phyloP scores from a whole-genome alignment of 2,329 filamentous ascomycete species.

The Aspergillus hiratsukae region DNA sequence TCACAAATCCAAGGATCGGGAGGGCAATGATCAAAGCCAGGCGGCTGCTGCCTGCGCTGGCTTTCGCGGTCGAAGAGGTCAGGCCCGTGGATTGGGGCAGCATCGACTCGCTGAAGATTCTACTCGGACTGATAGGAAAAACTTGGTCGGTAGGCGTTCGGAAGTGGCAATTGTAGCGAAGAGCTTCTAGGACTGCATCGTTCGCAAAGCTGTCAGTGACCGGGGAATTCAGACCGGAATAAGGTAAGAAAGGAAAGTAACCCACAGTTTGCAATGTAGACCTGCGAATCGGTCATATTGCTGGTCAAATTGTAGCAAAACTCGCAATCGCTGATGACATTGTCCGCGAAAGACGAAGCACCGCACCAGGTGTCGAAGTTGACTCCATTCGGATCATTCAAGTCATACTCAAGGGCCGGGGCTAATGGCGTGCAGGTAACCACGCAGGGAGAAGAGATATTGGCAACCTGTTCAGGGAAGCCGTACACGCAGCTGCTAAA shows the following conservation, averaged over 20 bases:
- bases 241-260: constrained; percentile 3
- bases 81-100: constrained; percentile 32
- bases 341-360: constrained; percentile 36
- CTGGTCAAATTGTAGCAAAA: constrained; percentile 41
- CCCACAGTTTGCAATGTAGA: constrained; percentile 43
- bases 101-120: constrained; percentile 39
- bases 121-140: constrained; percentile 37
- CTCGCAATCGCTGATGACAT: constrained; percentile 38
- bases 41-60: constrained; percentile 20
- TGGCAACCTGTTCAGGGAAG: constrained; percentile 31
- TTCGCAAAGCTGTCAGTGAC: background rate
- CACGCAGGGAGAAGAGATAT: constrained; percentile 42
- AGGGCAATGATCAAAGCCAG: constrained; percentile 41
- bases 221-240: background rate
- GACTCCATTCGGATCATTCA: constrained; percentile 23
- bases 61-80: constrained; percentile 10
- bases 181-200: constrained; percentile 39
- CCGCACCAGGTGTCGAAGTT: constrained; percentile 38
- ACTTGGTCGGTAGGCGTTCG: constrained; percentile 28
- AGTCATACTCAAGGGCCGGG: constrained; percentile 27
- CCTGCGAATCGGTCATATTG: constrained; percentile 35
- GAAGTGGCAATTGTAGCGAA: constrained; percentile 44
- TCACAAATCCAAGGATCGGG: constrained; percentile 40
- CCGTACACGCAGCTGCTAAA: constrained; percentile 43
- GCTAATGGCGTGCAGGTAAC: constrained; percentile 38